Percentiles rank a stretch among this genome's conserved stretches.
Conservation (phyloP, 179 eudicot genomes). For the Carnegiea gigantea region DNA sequence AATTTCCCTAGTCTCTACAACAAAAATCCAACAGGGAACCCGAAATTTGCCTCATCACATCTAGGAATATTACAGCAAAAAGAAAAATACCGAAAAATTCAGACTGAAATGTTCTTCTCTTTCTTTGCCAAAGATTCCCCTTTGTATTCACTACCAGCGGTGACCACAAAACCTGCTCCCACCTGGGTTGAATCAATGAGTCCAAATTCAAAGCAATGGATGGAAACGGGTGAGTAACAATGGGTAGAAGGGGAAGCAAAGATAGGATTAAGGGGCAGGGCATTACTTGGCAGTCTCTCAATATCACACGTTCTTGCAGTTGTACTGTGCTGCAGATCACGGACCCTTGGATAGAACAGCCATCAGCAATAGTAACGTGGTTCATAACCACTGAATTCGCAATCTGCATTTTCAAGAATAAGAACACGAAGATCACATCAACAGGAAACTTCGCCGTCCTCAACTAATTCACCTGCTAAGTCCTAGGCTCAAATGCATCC, state of each 20-base stretch:
- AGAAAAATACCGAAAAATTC: constrained; percentile 12
- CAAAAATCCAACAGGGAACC: constrained; percentile 13
- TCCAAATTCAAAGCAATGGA: neutral
- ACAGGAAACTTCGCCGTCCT: neutral
- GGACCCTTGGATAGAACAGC: constrained; percentile 93
- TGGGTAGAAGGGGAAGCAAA: neutral
- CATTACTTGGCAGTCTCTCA: constrained; percentile 91
- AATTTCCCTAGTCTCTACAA: constrained; percentile 21
- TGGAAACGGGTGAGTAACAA: neutral
- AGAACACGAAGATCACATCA: neutral
- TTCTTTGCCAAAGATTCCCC: constrained; percentile 89
- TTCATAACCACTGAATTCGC: constrained; percentile 90
- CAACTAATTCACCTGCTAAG: too few species aligned
- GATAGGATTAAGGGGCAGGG: neutral
- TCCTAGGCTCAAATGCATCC: neutral
- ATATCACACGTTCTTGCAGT: constrained; percentile 77
- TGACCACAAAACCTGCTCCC: constrained; percentile 87
- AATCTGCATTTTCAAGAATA: constrained; percentile 49
- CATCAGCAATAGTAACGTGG: constrained; percentile 85
- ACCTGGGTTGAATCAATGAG: constrained; percentile 43
- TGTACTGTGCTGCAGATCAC: constrained; percentile 90
- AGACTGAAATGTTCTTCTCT: constrained; percentile 33
- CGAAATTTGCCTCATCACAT: neutral
- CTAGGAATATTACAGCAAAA: neutral
- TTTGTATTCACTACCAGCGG: constrained; percentile 80